A percentile compares a stretch with the other conserved stretches of the same genome.
These are phyloP conservation scores for Uronychia setigera DNA, from an alignment of 73 alveolate species.

Conservation along the genomic window DNA sequence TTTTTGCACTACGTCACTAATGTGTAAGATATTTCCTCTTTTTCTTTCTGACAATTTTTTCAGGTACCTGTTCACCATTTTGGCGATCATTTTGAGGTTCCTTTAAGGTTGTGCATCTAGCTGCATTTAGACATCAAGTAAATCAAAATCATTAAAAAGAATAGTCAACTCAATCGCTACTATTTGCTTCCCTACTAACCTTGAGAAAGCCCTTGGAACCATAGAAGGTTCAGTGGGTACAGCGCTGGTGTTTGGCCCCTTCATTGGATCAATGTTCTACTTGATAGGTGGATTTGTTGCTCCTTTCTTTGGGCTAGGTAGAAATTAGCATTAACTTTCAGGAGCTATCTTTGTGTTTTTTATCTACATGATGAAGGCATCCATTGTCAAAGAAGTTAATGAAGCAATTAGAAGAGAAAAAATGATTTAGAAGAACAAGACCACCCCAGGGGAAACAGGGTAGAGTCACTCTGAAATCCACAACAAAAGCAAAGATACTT, in stretches of 20 bases:
- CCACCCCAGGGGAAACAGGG: too few relatives aligned
- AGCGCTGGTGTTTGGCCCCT: conserved; percentile 21
- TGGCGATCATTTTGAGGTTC: not conserved
- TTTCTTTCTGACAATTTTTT: too few relatives aligned
- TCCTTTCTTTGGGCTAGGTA: conserved; percentile 17
- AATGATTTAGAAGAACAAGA: conserved; percentile 1
- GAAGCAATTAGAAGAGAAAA: conserved; percentile 4
- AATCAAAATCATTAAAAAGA: too few relatives aligned
- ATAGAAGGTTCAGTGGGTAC: conserved; percentile 23
- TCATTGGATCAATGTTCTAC: conserved; percentile 17
- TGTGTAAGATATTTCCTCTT: not conserved
- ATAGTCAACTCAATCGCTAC: conserved; percentile 15
- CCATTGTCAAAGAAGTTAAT: conserved; percentile 11
- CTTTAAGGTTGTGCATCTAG: not conserved
- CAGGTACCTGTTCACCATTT: not conserved
- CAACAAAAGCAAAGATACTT: not conserved
- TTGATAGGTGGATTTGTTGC: conserved; percentile 19
- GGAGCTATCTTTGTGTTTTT: conserved; percentile 12
- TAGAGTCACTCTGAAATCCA: not conserved
- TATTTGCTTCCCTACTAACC: conserved; percentile 11
- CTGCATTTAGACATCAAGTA: not conserved
- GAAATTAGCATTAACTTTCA: too few relatives aligned
- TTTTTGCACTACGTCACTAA: conserved; percentile 9
- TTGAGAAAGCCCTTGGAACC: conserved; percentile 21
- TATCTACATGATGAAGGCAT: conserved; percentile 3